phyloP scores from a whole-genome alignment of 192 early-diverging fungal genomes.

The Jimgerdemannia lactiflua region DNA sequence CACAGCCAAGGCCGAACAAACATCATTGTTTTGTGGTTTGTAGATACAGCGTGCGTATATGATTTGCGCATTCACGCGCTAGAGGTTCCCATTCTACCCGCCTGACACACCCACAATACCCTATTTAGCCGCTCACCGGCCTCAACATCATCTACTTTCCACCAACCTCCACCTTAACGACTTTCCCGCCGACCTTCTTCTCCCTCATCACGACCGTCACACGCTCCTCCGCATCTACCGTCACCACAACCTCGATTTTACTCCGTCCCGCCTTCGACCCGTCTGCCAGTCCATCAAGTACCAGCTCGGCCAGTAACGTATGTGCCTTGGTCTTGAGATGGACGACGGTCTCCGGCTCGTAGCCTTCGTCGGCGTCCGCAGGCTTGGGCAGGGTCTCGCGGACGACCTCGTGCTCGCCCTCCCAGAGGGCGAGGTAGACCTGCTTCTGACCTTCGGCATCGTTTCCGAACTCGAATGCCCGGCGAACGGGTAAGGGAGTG shows the following conservation, averaged over 20 bases:
- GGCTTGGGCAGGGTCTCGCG: constrained; percentile 40
- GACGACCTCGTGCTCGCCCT: constrained; percentile 70
- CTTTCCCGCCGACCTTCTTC: constrained; percentile 37
- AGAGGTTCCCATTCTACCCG: no score
- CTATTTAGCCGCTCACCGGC: no score
- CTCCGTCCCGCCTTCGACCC: constrained; percentile 41
- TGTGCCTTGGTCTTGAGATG: constrained; percentile 44
- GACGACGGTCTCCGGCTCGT: constrained; percentile 44
- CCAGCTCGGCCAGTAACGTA: constrained; percentile 64
- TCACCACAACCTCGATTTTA: constrained; percentile 49
- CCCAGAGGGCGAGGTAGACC: constrained; percentile 79
- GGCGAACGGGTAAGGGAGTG: constrained; percentile 82
- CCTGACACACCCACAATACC: no score
- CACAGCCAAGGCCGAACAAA: no score
- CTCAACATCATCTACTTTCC: not conserved
- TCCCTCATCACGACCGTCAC: constrained; percentile 49
- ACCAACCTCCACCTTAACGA: constrained; percentile 39
- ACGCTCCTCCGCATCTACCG: constrained; percentile 44
- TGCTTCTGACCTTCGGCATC: constrained; percentile 61
- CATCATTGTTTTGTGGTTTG: no score
- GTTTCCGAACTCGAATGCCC: constrained; percentile 70
- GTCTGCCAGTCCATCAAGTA: constrained; percentile 51
- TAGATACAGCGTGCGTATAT: no score
- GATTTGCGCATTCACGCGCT: no score
- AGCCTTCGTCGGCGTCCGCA: constrained; percentile 53